Conservation (phyloP, 768 basidiomycete species). For the Leccinellum rugosiceps region DNA sequence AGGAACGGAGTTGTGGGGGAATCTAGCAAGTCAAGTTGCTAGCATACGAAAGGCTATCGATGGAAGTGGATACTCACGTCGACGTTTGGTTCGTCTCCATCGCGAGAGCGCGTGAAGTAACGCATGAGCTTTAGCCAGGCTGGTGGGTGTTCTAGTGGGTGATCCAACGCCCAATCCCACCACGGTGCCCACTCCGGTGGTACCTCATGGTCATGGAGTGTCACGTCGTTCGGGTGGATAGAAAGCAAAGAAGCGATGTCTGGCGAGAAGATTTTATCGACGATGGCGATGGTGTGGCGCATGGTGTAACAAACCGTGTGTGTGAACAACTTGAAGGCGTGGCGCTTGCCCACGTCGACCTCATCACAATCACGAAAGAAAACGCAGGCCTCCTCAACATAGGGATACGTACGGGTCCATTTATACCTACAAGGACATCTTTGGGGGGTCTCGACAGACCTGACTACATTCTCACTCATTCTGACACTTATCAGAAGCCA, state of each 20-base stretch:
- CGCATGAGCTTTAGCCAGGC: conserved; percentile 26
- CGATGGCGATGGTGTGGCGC: conserved; percentile 12
- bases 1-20: conserved; percentile 18
- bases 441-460: conserved; percentile 22
- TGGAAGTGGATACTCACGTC: conserved; percentile 15
- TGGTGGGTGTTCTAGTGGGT: conserved; percentile 10
- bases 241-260: conserved; percentile 35
- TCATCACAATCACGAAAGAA: too few species aligned
- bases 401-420: too few species aligned
- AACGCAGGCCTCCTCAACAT: too few species aligned
- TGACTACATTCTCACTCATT: conserved; percentile 58
- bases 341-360: too few species aligned
- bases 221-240: conserved; percentile 48
- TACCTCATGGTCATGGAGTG: conserved; percentile 14
- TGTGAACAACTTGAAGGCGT: not conserved
- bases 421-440: too few species aligned
- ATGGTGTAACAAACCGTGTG: not conserved
- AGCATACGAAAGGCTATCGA: not conserved
- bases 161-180: conserved; percentile 35
- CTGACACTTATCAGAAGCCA: conserved; percentile 56
- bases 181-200: conserved; percentile 31
- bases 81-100: not conserved
- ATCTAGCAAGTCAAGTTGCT: conserved; percentile 14
- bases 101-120: conserved; percentile 18
- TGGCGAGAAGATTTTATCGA: conserved; percentile 19